A percentile compares a stretch with the other conserved stretches of the same genome.
Evolutionary conservation across 768 basidiomycete species (phyloP).

Genomic region (Amanita pseudoporphyria): DNA sequence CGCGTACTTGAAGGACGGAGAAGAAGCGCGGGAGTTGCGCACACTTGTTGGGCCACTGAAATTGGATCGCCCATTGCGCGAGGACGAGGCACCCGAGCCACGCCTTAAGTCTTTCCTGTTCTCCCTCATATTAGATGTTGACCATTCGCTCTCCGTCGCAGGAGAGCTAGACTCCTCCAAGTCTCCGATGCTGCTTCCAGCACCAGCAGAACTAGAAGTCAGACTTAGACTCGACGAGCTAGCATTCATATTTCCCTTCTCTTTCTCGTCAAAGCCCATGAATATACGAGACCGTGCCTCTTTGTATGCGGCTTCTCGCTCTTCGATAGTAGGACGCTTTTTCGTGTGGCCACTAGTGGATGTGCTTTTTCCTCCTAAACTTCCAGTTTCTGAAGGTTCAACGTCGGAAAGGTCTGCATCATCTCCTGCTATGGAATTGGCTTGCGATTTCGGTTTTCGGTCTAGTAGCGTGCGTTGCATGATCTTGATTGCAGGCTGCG

Average conservation of each 20-base stretch:
- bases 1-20: constrained; percentile 69
- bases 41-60: constrained; percentile 55
- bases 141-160: constrained; percentile 79
- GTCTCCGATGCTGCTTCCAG: constrained; percentile 51
- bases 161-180: constrained; percentile 66
- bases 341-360: constrained; percentile 51
- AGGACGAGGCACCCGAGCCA: constrained; percentile 45
- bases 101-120: constrained; percentile 40
- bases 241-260: constrained; percentile 62
- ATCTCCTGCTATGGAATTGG: constrained; percentile 64
- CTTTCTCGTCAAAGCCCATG: constrained; percentile 72
- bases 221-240: constrained; percentile 70
- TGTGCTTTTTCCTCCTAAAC: constrained; percentile 60
- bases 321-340: constrained; percentile 71
- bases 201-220: constrained; percentile 53
- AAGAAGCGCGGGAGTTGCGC: constrained; percentile 64
- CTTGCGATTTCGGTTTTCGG: constrained; percentile 43
- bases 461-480: constrained; percentile 63
- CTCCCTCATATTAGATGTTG: constrained; percentile 41
- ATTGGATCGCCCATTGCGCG: constrained; percentile 36
- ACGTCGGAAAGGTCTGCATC: constrained; percentile 71
- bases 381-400: constrained; percentile 77
- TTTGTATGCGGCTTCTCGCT: constrained; percentile 85
- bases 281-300: constrained; percentile 82
- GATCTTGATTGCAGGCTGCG: constrained; percentile 79